These are phyloP conservation scores for Hypoxylon lenormandii DNA, from an alignment of 495 filamentous ascomycete genomes.

Conservation along the genomic window DNA sequence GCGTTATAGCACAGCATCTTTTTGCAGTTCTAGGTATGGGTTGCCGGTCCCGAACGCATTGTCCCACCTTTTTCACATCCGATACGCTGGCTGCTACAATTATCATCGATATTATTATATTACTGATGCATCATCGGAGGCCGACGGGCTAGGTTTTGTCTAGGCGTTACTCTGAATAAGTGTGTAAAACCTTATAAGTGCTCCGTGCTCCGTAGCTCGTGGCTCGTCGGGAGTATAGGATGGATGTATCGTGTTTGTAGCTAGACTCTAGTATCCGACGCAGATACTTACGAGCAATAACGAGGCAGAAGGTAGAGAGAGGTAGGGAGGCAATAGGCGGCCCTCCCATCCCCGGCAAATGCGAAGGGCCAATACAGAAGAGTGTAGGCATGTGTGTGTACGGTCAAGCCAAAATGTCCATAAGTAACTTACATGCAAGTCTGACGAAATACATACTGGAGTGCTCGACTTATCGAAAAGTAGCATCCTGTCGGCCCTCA, in stretches of 20 bases:
- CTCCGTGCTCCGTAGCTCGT: not conserved
- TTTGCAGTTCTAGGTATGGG: conserved; percentile 9
- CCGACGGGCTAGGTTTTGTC: conserved; percentile 27
- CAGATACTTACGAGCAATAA: conserved; percentile 27
- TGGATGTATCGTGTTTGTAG: conserved; percentile 39
- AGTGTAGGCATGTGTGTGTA: conserved; percentile 22
- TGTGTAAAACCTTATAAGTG: conserved; percentile 20
- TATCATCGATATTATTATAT: conserved; percentile 17
- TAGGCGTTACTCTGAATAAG: conserved; percentile 25
- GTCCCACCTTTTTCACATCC: conserved; percentile 29
- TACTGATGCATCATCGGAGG: conserved; percentile 22
- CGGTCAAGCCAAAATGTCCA: conserved; percentile 28
- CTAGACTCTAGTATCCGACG: conserved; percentile 27
- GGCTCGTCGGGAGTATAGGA: conserved; percentile 17
- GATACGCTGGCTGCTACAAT: conserved; percentile 21
- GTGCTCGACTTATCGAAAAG: conserved; percentile 40
- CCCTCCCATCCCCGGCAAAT: conserved; percentile 36
- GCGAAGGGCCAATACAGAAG: conserved; percentile 29
- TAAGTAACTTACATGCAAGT: conserved; percentile 35
- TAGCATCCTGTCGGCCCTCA: conserved; percentile 34
- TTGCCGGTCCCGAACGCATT: conserved; percentile 29
- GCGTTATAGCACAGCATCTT: conserved; percentile 4
- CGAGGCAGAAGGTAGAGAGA: not conserved
- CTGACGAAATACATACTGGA: conserved; percentile 45
- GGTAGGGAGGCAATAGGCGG: too few relatives aligned